phyloP scores from a whole-genome alignment of 2,329 filamentous ascomycete species.

The Cordyceps cateniannulata region DNA sequence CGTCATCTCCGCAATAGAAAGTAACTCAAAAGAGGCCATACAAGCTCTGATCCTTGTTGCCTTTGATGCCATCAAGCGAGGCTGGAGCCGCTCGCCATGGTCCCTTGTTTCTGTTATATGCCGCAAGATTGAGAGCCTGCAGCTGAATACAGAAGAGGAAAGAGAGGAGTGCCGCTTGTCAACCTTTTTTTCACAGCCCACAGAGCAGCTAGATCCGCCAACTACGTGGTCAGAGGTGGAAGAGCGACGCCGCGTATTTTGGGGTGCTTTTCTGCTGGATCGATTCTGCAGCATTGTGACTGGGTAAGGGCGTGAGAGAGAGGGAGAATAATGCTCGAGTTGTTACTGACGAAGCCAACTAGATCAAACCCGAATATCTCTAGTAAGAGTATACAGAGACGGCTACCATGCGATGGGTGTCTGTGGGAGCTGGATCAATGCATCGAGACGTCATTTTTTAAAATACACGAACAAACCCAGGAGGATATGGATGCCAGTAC shows the following conservation, averaged over 20 bases:
- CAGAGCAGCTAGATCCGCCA: background rate
- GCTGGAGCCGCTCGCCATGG: conserved; percentile 11
- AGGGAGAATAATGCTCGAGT: background rate
- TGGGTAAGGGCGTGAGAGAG: conserved; percentile 26
- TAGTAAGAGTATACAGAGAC: conserved; percentile 19
- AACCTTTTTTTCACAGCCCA: background rate
- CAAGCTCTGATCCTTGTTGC: conserved; percentile 12
- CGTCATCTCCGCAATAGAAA: conserved; percentile 5
- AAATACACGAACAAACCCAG: conserved; percentile 21
- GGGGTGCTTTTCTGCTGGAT: conserved; percentile 35
- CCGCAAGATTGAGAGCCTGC: conserved; percentile 13
- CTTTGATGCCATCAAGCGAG: conserved; percentile 14
- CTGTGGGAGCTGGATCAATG: conserved; percentile 31
- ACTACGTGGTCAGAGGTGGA: conserved; percentile 31
- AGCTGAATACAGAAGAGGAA: conserved; percentile 7
- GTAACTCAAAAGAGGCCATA: conserved; percentile 12
- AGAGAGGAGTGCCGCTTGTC: background rate
- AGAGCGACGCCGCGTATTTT: conserved; percentile 34
- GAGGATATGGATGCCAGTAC: conserved; percentile 18
- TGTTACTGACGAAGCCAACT: conserved; percentile 26
- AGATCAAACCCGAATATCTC: conserved; percentile 22
- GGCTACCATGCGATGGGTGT: conserved; percentile 33
- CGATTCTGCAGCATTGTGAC: conserved; percentile 34
- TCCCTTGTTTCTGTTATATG: conserved; percentile 10
- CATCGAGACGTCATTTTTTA: conserved; percentile 22